phyloP scores from a whole-genome alignment of 2,329 filamentous ascomycete genomes.

The Arthrobotrys musiformis region DNA sequence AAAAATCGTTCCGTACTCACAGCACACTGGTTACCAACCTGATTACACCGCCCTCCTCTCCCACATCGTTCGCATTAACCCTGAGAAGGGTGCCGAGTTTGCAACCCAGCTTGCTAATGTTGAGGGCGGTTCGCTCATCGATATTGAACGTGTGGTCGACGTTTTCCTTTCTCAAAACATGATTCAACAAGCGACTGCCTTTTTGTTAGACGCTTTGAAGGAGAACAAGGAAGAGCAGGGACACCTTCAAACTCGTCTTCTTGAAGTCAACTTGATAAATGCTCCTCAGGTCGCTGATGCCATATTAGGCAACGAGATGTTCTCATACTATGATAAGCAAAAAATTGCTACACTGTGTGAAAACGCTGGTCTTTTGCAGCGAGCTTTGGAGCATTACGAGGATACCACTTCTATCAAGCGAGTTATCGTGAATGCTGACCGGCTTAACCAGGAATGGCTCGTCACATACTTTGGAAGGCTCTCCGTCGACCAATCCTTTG shows the following conservation, averaged over 20 bases:
- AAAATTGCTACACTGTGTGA: slow-evolving; percentile 92
- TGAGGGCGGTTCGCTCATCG: slow-evolving; percentile 85
- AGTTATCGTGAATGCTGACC: slow-evolving; percentile 82
- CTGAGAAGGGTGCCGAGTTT: slow-evolving; percentile 94
- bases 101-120: slow-evolving; percentile 91
- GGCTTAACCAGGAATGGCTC: slow-evolving; percentile 87
- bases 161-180: slow-evolving; percentile 98
- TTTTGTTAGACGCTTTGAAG: slow-evolving; percentile 93
- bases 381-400: slow-evolving; percentile 93
- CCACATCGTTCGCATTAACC: slow-evolving; percentile 89
- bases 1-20: slow-evolving; percentile 91
- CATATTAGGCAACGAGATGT: slow-evolving; percentile 98
- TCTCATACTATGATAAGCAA: slow-evolving; percentile 92
- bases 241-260: slow-evolving; percentile 87
- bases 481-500: slow-evolving; percentile 92
- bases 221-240: slow-evolving; percentile 95
- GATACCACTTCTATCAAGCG: slow-evolving; percentile 91
- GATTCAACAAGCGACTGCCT: slow-evolving; percentile 98
- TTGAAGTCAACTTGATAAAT: slow-evolving; percentile 98
- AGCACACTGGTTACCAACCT: slow-evolving; percentile 86
- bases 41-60: slow-evolving; percentile 93
- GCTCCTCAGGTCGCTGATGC: slow-evolving; percentile 97
- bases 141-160: slow-evolving; percentile 93
- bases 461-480: slow-evolving; percentile 92
- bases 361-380: slow-evolving; percentile 85